Evolutionary conservation across 2,329 filamentous ascomycete genomes (phyloP).

Genomic region (Colletotrichum eleusines): DNA sequence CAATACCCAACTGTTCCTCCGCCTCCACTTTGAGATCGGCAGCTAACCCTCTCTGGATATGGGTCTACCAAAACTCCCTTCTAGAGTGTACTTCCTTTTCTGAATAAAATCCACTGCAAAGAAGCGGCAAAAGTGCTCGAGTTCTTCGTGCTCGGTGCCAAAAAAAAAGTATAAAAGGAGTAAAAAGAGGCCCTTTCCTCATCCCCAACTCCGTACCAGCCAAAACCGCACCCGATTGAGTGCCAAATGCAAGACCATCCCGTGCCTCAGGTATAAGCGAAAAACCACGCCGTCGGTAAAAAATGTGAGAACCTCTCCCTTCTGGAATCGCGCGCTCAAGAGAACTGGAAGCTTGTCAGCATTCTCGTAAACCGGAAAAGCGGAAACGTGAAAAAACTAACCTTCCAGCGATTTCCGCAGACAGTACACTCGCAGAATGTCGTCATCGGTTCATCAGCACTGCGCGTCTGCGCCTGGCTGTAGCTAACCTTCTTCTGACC

Average conservation of each 20-base stretch:
- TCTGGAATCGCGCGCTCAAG: slow-evolving; percentile 22
- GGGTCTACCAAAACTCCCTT: slow-evolving; percentile 38
- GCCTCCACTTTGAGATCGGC: slow-evolving; percentile 2
- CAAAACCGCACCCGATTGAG: slow-evolving; percentile 35
- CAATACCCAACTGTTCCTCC: not conserved
- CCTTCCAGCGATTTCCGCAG: slow-evolving; percentile 80
- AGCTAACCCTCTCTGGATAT: not conserved
- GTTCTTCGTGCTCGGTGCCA: slow-evolving; percentile 22
- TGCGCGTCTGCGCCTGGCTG: slow-evolving; percentile 93
- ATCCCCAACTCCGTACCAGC: slow-evolving; percentile 42
- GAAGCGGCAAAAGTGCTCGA: slow-evolving; percentile 27
- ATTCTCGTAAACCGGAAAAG: slow-evolving; percentile 36
- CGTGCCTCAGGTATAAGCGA: slow-evolving; percentile 41
- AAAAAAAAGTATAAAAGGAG: slow-evolving; percentile 30
- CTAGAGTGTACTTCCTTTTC: slow-evolving; percentile 19
- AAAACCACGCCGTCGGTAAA: slow-evolving; percentile 34
- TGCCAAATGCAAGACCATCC: slow-evolving; percentile 42
- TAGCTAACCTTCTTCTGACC: slow-evolving; percentile 95
- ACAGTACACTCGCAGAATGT: slow-evolving; percentile 80
- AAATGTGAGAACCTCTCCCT: slow-evolving; percentile 15
- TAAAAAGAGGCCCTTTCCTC: slow-evolving; percentile 32
- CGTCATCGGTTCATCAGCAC: slow-evolving; percentile 93
- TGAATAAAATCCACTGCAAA: slow-evolving; percentile 1
- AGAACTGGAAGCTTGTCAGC: slow-evolving; percentile 33
- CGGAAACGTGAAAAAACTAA: slow-evolving; percentile 54